These are phyloP conservation scores for Aspergillus cejpii DNA, from an alignment of 2,329 filamentous ascomycete species.

Conservation along the genomic window DNA sequence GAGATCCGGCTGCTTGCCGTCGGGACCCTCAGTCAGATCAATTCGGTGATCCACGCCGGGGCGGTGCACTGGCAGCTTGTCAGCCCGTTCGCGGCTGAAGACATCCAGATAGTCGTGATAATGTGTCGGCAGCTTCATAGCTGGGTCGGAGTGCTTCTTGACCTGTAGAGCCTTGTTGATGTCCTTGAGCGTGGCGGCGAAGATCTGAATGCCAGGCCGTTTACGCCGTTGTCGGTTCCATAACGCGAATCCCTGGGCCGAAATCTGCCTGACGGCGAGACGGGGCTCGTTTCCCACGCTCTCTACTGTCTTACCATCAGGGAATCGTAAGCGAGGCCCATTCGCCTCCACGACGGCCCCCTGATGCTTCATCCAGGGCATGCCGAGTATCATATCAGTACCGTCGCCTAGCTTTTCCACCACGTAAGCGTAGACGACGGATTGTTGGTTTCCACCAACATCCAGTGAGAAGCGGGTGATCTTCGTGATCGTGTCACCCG, in stretches of 20 bases:
- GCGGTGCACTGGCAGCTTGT: constrained; percentile 10
- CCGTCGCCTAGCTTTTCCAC: background rate
- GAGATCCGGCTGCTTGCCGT: constrained; percentile 6
- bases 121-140: constrained; percentile 4
- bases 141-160: constrained; percentile 5
- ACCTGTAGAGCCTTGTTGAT: background rate
- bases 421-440: background rate
- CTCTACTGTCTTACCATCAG: too few species aligned
- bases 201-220: too few species aligned
- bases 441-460: background rate
- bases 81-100: constrained; percentile 7
- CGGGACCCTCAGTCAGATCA: constrained; percentile 2
- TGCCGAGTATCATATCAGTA: too few species aligned
- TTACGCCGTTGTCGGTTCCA: too few species aligned
- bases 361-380: too few species aligned
- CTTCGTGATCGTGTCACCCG: background rate
- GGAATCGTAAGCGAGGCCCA: too few species aligned
- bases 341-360: too few species aligned
- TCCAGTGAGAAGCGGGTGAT: background rate
- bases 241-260: too few species aligned
- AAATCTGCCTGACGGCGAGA: too few species aligned
- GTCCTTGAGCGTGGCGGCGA: background rate
- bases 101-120: constrained; percentile 5
- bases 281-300: too few species aligned
- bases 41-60: constrained; percentile 16